A percentile compares a stretch with the other conserved stretches of the same genome.
phyloP scores from a whole-genome alignment of 139 green algal genomes.

The Deuterostichococcus epilithicus region DNA sequence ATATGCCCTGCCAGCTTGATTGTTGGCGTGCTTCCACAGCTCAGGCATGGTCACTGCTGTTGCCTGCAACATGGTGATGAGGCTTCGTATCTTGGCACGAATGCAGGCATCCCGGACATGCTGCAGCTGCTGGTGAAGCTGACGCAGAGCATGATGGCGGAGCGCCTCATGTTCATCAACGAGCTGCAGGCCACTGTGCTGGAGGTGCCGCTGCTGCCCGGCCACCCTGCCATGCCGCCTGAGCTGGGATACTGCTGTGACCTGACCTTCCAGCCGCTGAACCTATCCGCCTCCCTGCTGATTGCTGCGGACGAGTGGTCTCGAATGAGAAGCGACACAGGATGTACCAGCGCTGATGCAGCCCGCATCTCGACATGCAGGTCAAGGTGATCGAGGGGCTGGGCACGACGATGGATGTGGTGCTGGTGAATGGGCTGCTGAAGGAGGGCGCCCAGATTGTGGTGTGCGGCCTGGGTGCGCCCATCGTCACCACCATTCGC shows the following conservation, averaged over 20 bases:
- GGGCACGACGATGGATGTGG: conserved; percentile 96
- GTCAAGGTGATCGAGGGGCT: conserved; percentile 98
- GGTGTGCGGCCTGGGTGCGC: conserved; percentile 85
- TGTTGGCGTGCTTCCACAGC: too few relatives aligned
- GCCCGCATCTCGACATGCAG: conserved; percentile 43
- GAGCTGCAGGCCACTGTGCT: conserved; percentile 84
- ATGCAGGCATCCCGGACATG: conserved; percentile 77
- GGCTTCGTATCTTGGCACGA: conserved; percentile 12
- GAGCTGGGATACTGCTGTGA: too few relatives aligned
- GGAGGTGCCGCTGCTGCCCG: too few relatives aligned
- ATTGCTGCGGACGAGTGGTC: too few relatives aligned
- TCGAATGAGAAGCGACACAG: too few relatives aligned
- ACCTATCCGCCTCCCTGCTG: too few relatives aligned
- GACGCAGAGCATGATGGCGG: conserved; percentile 81
- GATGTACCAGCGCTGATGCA: too few relatives aligned
- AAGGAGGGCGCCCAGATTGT: conserved; percentile 92
- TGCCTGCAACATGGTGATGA: conserved; percentile 40
- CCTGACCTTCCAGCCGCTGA: too few relatives aligned
- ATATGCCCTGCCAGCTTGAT: too few relatives aligned
- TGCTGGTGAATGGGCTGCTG: conserved; percentile 89
- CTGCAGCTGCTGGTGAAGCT: conserved; percentile 93
- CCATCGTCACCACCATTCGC: conserved; percentile 91
- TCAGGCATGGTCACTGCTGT: too few relatives aligned
- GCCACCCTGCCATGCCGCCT: too few relatives aligned
- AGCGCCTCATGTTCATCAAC: conserved; percentile 89